phyloP scores from a whole-genome alignment of 1,284 basidiomycete genomes.

The Trichosporon ovoides region DNA sequence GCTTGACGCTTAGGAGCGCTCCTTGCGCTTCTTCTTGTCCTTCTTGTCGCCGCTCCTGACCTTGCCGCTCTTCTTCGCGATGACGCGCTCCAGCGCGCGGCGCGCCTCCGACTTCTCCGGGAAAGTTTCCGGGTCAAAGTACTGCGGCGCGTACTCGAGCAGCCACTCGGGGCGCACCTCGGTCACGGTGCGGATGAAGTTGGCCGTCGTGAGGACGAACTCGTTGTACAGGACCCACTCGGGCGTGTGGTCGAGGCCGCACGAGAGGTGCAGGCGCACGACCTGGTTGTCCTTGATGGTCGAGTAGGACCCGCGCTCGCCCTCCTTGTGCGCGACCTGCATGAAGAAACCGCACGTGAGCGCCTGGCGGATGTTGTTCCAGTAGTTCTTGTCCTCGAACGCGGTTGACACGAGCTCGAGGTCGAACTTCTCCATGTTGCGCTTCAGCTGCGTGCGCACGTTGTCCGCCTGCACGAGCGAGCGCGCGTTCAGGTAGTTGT shows the following conservation, averaged over 20 bases:
- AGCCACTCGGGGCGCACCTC: constrained; percentile 88
- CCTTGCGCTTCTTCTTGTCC: constrained; percentile 35
- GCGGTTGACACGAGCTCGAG: constrained; percentile 71
- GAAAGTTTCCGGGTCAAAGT: constrained; percentile 55
- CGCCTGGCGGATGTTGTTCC: constrained; percentile 72
- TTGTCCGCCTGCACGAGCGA: constrained; percentile 90
- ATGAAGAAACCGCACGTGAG: constrained; percentile 95
- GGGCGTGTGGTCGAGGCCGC: constrained; percentile 84
- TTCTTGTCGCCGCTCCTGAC: constrained; percentile 12
- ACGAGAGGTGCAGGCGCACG: constrained; percentile 89
- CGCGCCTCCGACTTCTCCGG: constrained; percentile 40
- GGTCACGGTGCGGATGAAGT: constrained; percentile 85
- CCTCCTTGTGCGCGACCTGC: constrained; percentile 94
- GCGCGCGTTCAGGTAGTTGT: constrained; percentile 79
- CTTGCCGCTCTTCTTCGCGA: constrained; percentile 28
- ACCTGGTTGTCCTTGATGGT: constrained; percentile 93
- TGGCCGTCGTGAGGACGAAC: constrained; percentile 84
- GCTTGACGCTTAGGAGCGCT: constrained; percentile 20
- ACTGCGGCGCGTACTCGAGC: constrained; percentile 69
- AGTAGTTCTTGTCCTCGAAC: constrained; percentile 71
- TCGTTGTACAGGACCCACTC: constrained; percentile 99
- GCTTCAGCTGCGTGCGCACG: constrained; percentile 83
- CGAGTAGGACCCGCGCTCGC: constrained; percentile 76
- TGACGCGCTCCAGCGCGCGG: constrained; percentile 39
- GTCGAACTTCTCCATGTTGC: constrained; percentile 87